Evolutionary conservation across 2,329 filamentous ascomycete genomes (phyloP), one percentile per base, ranked within the genome.

Genomic region (Claviceps monticola): DNA sequence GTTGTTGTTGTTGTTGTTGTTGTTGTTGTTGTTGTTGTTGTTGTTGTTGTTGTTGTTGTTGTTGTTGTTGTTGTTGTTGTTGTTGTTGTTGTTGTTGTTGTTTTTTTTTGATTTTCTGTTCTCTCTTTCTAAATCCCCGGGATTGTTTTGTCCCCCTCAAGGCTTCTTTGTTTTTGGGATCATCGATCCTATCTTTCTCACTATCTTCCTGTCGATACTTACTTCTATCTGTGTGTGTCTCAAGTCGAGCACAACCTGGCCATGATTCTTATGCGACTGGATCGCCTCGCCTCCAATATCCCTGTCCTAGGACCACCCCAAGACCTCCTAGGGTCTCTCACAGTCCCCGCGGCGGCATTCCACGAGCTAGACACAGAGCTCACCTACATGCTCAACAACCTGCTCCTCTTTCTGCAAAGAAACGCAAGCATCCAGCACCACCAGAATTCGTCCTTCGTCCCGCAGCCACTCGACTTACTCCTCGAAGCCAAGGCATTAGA

Each of bases 381-480:
- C 16, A 39, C 49, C 5, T 44, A 39, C 36, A 9, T 47, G 2
- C 19, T 48, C 14, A 54, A 51, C 48, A 43, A 48, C 23, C 42
- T 54, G 4, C 55, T 51, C 19, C 43, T 48, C 17, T 55, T 56
- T 45, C 49, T 52, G 6, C 51, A 51, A 14, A 50, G 47, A 21
- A 53, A 48, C 13, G 56, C 48, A 39, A 49, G 51, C 29, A 43
- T 50, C 17, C 54, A 54, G 9, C 50, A 55, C 17, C 56, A 54
- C 23, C 39, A 48, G 21, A 23, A 55, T 13, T 37, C 41, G 4
- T 50, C 44, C 4, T 37, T 43, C 13, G 39, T 54, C 6, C 55
- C 55, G 23, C 23, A 26, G 23, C 23, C 23, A 14, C 50, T 53
- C 2, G 43, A 48, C 5, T 43, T 53, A 29, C 21, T 49, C 4